These are phyloP conservation scores for Firmiana major DNA, from an alignment of 345 rosid species.

Conservation along the genomic window DNA sequence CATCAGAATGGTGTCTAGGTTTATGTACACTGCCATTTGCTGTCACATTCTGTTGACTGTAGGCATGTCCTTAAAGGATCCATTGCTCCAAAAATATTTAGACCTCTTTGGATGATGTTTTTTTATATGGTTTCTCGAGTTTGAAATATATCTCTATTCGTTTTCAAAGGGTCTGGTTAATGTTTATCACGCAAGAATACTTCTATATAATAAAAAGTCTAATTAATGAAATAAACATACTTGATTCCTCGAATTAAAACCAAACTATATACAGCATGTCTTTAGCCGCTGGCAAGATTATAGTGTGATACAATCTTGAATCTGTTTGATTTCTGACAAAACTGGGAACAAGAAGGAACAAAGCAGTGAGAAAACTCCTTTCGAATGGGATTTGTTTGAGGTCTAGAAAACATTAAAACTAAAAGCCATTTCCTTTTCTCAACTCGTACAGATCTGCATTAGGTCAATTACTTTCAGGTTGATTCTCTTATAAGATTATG, in stretches of 20 bases:
- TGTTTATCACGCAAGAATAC: background rate
- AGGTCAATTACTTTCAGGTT: background rate
- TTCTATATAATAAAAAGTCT: background rate
- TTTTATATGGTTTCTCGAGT: background rate
- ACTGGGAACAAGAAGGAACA: background rate
- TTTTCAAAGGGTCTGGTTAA: background rate
- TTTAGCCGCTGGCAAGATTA: background rate
- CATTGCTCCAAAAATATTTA: background rate
- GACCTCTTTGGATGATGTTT: background rate
- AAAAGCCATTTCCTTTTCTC: background rate
- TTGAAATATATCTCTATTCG: background rate
- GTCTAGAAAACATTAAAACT: background rate
- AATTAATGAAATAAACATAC: background rate
- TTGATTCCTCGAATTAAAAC: background rate
- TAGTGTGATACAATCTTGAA: background rate
- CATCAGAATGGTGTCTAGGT: background rate
- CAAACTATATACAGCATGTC: background rate
- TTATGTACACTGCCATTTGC: background rate
- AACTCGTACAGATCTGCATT: background rate
- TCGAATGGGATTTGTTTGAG: background rate
- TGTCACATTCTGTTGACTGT: constrained; percentile 1
- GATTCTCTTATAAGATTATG: background rate
- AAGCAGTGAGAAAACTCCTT: background rate
- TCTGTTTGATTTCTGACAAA: background rate
- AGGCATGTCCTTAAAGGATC: background rate